Base-by-base conservation (phyloP, 345 rosid species). In the Eucalyptus shirleyi region DNA sequence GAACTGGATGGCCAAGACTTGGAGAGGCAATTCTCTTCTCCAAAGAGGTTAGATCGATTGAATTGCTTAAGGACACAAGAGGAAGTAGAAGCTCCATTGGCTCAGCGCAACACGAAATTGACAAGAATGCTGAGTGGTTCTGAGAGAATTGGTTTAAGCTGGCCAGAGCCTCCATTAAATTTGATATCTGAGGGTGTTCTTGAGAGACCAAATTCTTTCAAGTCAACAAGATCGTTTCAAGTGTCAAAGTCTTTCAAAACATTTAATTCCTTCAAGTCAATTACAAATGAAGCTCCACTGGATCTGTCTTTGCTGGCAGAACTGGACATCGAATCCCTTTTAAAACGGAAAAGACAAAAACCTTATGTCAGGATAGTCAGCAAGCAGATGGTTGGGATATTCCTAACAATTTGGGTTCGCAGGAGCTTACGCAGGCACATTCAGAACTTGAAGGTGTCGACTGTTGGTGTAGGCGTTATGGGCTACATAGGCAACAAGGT, bases 401-500 rank as follows among this genome's bases (percentile, higher is more conserved):
- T 96, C 92, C 93, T 96, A 86, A 96, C 98, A 62, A 90, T 97
- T 45, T 97, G 99, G 99, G 99, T 96, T 59, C 95, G 98, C 26
- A 95, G 95, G 92, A 94, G 96, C 93, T 94, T 97, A 91, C 97
- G 99, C 56, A 94, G 93, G 92, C 95, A 95, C 92, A 96, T 96
- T 90, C 98, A 94, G 90, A 96, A 96, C 90, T 87, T 97, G 87
- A 94, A 94, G 92, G 98, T 96, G 32, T 96, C 99, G 23, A 95
- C 97, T 88, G 98, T 97, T 91, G 98, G 99, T 87, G 99, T 97
- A 91, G 98, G 99, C 50, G 94, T 92, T 40, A 97, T 97, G 99
- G 99, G 99, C 94, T 97, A 95, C 93, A 97, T 97, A 85, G 99
- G 99, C 89, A 97, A 97, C 93, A 97, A 96, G 98, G 99, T 97